Evolutionary conservation across 306 rosid genomes (phyloP), one percentile per base, ranked within the genome.

Genomic region (Cucumis melo): DNA sequence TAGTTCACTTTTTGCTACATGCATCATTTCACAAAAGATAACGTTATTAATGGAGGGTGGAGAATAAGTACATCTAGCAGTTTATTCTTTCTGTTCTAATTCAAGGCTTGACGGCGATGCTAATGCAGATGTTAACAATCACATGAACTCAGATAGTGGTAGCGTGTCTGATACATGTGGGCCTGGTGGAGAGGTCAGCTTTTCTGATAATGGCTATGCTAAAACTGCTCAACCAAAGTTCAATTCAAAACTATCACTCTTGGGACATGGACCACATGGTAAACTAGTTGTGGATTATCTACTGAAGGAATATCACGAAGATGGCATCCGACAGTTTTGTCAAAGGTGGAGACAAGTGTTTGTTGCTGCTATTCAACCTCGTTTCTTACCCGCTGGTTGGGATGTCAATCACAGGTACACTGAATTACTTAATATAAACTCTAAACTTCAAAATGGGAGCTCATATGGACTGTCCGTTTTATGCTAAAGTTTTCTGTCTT

Each of bases 221-320:
- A 85, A 78, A 79, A 74, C 78, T 48, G 66, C 79, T 38, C 84
- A 74, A 67, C 72, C 80, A 61, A 87, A 80, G 63, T 89, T 86
- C 42, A 86, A 83, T 82, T 63, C 96, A 15, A 89, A 94, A 78
- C 79, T 88, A 55, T 94, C 97, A 44, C 85, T 94, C 34, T 83
- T 92, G 80, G 99, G 97, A 63, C 99, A 94, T 79, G 99, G 99
- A 53, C 97, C 97, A 19, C 99, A 92, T 78, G 99, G 99, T 24
- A 92, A 90, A 79, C 88, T 83, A 83, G 96, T 92, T 82, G 98
- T 94, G 81, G 97, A 94, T 63, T 82, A 84, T 85, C 81, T 94
- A 80, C 57, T 92, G 77, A 82, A 77, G 81, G 95, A 90, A 79
- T 79, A 85, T 51, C 91, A 98, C 13, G 92, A 94, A 24, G 93